Evolutionary conservation across 169 alveolate species (phyloP), one percentile per base, ranked within the genome.

Genomic region (Pseudocohnilembus persalinus): DNA sequence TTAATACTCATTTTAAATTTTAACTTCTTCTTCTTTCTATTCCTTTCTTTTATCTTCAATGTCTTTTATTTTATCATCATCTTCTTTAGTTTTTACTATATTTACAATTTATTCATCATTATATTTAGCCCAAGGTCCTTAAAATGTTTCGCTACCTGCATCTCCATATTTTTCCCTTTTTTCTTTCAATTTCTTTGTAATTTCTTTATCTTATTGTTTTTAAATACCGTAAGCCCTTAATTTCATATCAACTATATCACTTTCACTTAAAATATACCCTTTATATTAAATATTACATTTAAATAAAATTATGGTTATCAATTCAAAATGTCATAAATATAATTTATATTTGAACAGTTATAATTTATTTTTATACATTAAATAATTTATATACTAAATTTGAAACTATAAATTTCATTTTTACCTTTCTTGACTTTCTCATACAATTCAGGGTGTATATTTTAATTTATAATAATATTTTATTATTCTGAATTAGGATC

Each of bases 121-220:
- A 85, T 93, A 93, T 49, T 74, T 81, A 28, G 97, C 96, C 96
- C 97, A 94, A 29, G 97, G 97, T 0, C 97, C 97, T 74, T 72
- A 31, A 74, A 84, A 94, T 1, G 88, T 91, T 29, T 88, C 90
- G 24, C 79, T 75, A 0, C 91, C 88, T 16, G 96, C 92, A 82
- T 91, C 93, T 32, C 90, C 91, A 28, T 79, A 68, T 77, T 84
- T 81, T 31, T 83, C 73, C 77, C 97, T 83, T 65, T 81, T 83
- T 35, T 30, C 78, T 84, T 90, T 94, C 29, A 92, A 81, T 33
- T 89, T 87, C 64, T 86, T 74, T 78, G 78, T 64, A 28, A 74
- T 76, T 24, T 29, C 81, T 64, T 88, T 83, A 0, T 88, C 84
- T 29, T 81, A 87, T 78, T 79, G 72, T 0, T 90, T 49, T 79